phyloP scores from a whole-genome alignment of 345 rosid species.

The Stellera chamaejasme region DNA sequence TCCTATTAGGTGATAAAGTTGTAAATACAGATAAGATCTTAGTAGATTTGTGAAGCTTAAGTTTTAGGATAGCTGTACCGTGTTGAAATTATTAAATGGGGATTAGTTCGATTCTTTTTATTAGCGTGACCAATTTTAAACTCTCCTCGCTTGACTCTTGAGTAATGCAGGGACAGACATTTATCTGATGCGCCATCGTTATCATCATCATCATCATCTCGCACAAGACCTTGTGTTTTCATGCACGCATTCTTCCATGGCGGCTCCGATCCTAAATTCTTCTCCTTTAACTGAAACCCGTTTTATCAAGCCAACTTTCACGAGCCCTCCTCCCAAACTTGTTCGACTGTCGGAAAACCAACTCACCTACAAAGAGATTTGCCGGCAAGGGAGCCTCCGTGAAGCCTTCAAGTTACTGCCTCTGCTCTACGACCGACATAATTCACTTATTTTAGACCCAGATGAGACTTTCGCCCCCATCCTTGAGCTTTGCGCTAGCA shows the following conservation, averaged over 20 bases:
- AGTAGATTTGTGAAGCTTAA: too few relatives aligned
- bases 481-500: conserved; percentile 43
- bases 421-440: conserved; percentile 3
- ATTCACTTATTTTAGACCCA: conserved; percentile 3
- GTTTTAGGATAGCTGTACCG: too few relatives aligned
- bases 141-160: too few relatives aligned
- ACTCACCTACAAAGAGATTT: conserved; percentile 16
- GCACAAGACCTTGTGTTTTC: conserved; percentile 8
- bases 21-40: too few relatives aligned
- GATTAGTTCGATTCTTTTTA: too few relatives aligned
- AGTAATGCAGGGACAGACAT: too few relatives aligned
- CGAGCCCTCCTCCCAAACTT: conserved; percentile 14
- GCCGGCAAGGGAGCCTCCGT: conserved; percentile 26
- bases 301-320: conserved; percentile 13
- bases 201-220: background rate
- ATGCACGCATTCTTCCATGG: conserved; percentile 16
- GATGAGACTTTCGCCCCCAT: conserved; percentile 32
- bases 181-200: background rate
- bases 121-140: too few relatives aligned
- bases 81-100: too few relatives aligned
- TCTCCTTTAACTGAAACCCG: conserved; percentile 10
- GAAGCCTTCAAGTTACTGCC: conserved; percentile 32
- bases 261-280: conserved; percentile 8
- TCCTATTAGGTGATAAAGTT: too few relatives aligned
- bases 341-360: conserved; percentile 6